Conservation (phyloP, 2,329 filamentous ascomycete species). For the Calonectria naviculata region DNA sequence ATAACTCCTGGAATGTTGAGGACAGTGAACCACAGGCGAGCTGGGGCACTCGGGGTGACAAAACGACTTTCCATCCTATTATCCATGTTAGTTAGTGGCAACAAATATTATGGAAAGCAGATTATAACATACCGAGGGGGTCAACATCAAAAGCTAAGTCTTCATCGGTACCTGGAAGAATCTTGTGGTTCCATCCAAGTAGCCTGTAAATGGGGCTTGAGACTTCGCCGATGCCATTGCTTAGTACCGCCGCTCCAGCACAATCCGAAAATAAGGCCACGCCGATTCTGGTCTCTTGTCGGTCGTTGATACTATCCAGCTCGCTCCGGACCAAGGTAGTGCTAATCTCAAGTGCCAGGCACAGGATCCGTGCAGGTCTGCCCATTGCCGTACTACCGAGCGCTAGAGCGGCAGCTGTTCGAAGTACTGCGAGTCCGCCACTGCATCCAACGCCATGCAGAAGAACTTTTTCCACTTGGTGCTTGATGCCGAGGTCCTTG, state of each 20-base stretch:
- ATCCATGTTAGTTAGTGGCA: slow-evolving; percentile 25
- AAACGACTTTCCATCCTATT: slow-evolving; percentile 73
- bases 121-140: slow-evolving; percentile 60
- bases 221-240: slow-evolving; percentile 67
- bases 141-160: slow-evolving; percentile 76
- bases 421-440: slow-evolving; percentile 70
- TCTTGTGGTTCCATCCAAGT: slow-evolving; percentile 73
- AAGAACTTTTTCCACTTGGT: slow-evolving; percentile 71
- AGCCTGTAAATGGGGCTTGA: slow-evolving; percentile 66
- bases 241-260: slow-evolving; percentile 73
- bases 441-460: slow-evolving; percentile 75
- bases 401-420: slow-evolving; percentile 75
- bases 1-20: slow-evolving; percentile 65
- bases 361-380: slow-evolving; percentile 71
- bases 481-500: slow-evolving; percentile 66
- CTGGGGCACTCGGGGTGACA: slow-evolving; percentile 70
- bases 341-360: slow-evolving; percentile 72
- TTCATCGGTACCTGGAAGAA: slow-evolving; percentile 69
- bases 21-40: slow-evolving; percentile 63
- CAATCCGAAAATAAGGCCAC: slow-evolving; percentile 77
- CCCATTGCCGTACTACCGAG: slow-evolving; percentile 69
- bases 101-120: neutral
- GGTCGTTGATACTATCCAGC: slow-evolving; percentile 69
- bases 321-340: slow-evolving; percentile 73
- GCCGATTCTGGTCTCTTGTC: slow-evolving; percentile 72